phyloP scores from a whole-genome alignment of 768 basidiomycete species.

The Neoboletus magnificus region DNA sequence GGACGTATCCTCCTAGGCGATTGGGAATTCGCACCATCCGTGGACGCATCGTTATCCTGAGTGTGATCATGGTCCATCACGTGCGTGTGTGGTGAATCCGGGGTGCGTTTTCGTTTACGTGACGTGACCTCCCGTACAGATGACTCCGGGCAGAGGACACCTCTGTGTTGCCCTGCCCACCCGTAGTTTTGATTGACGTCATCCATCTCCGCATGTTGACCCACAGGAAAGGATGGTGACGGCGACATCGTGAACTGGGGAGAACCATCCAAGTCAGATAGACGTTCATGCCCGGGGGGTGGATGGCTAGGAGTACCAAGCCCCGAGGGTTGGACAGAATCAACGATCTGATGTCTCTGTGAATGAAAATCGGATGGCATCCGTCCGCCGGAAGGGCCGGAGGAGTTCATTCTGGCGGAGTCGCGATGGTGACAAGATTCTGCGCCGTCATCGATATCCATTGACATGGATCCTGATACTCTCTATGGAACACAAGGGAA shows the following conservation, averaged over 20 bases:
- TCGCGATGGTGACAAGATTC: neutral
- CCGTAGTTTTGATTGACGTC: neutral
- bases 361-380: neutral
- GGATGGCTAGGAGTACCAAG: neutral
- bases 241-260: neutral
- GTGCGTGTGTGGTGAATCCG: neutral
- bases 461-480: conserved; percentile 2
- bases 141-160: neutral
- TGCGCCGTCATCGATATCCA: conserved; percentile 12
- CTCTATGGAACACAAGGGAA: conserved; percentile 1
- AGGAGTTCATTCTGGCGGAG: neutral
- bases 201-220: neutral
- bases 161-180: neutral
- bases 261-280: neutral
- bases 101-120: conserved; percentile 19
- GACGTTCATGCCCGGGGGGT: neutral
- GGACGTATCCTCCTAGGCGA: conserved; percentile 4
- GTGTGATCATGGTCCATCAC: neutral
- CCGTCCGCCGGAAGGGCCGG: neutral
- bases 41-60: neutral
- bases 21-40: neutral
- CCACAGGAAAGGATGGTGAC: neutral
- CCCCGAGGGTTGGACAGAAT: neutral
- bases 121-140: neutral
- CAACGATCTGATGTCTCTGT: neutral